Percentiles rank a stretch among this genome's conserved stretches.
phyloP scores from a whole-genome alignment of 164 flowering plant species.

The Sedum album region DNA sequence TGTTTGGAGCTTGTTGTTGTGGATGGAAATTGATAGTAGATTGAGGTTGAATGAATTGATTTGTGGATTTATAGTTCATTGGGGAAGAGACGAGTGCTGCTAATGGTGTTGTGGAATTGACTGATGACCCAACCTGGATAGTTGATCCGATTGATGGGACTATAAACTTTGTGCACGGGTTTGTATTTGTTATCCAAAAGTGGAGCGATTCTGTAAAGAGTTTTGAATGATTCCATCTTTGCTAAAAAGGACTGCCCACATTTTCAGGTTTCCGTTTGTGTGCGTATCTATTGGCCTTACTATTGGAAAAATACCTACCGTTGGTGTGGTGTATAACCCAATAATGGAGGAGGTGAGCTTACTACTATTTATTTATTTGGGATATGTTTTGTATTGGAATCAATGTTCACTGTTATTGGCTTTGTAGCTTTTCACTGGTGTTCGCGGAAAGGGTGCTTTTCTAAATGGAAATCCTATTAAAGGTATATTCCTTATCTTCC shows the following conservation, averaged over 20 bases:
- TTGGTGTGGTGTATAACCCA: constrained; percentile 96
- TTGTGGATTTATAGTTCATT: constrained; percentile 45
- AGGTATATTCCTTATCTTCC: constrained; percentile 32
- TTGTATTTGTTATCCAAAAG: not conserved
- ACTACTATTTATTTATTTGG: not conserved
- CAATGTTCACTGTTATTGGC: not conserved
- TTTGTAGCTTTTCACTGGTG: constrained; percentile 79
- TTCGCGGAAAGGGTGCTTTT: constrained; percentile 82
- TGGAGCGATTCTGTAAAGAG: not conserved
- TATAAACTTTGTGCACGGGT: constrained; percentile 98
- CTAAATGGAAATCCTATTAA: constrained; percentile 80
- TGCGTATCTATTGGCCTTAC: constrained; percentile 95
- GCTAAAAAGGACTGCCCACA: not conserved
- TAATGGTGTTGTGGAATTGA: constrained; percentile 56
- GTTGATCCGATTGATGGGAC: constrained; percentile 99
- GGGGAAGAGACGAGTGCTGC: constrained; percentile 98
- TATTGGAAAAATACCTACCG: constrained; percentile 64
- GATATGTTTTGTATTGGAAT: too few relatives aligned
- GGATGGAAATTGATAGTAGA: not conserved
- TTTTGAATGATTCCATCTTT: not conserved
- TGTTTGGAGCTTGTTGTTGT: not conserved
- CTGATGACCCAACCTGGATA: constrained; percentile 94
- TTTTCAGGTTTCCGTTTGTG: constrained; percentile 79
- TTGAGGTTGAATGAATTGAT: constrained; percentile 4
- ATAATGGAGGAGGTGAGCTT: constrained; percentile 77